Evolutionary conservation across 2,329 filamentous ascomycete species (phyloP), one percentile per base, ranked within the genome.

Genomic region (Gnomoniopsis smithogilvyi): DNA sequence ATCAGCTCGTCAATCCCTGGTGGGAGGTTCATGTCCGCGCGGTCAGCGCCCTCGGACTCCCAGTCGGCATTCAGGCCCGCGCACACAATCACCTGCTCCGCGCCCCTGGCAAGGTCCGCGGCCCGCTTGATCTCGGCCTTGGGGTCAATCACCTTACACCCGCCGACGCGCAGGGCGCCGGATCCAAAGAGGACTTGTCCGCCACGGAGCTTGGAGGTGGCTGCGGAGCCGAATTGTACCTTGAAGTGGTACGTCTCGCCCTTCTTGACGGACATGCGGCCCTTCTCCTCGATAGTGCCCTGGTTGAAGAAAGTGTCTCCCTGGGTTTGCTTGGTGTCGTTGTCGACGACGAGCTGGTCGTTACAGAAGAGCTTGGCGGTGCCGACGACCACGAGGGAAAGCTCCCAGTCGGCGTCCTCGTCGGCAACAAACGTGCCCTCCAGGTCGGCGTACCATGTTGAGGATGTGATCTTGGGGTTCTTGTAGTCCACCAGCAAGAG

Each of bases 31-130:
- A 96, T 84, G 71, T 89, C 89, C 65, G 87, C 88, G 45, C 92
- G 86, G 73, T 96, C 92, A 43, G 83, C 79, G 34, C 89, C 89
- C 74, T 93, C 90, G 0, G 87, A 88, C 71, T 94, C 91, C 89
- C 90, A 94, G 68, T 94, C 90, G 41, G 82, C 83, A 67, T 92
- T 93, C 51, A 95, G 80, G 1, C 91, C 91, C 2, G 87, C 87
- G 68, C 90, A 90, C 56, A 95, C 78, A 62, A 95, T 81, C 51
- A 93, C 91, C 68, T 93, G 88, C 58, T 94, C 90, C 1, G 87
- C 87, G 46, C 83, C 79, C 68, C 80, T 82, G 33, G 91, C 91
- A 7, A 89, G 77, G 30, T 81, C 78, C 1, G 89, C 87, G 0
- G 91, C 90, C 61, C 86, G 80, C 52, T 81, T 74, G 58, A 92